Evolutionary conservation across 768 basidiomycete species (phyloP).

Genomic region (Amyloporia xantha): DNA sequence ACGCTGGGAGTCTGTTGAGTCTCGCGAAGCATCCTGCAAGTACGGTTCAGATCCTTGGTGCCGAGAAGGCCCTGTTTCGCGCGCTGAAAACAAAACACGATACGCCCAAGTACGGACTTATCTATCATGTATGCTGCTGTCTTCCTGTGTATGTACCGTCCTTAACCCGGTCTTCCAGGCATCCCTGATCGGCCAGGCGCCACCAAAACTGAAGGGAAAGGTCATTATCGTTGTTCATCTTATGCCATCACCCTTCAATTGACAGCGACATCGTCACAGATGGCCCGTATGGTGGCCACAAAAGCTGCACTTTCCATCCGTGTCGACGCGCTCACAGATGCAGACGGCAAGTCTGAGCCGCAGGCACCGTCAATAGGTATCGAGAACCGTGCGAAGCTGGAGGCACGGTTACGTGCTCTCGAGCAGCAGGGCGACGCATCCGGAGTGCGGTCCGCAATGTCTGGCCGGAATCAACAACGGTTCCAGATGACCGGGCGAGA

Average conservation of each 20-base stretch:
- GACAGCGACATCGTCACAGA: conserved; percentile 48
- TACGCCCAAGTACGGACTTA: conserved; percentile 98
- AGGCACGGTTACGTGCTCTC: conserved; percentile 84
- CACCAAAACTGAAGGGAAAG: conserved; percentile 97
- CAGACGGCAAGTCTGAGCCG: conserved; percentile 82
- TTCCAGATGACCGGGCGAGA: conserved; percentile 79
- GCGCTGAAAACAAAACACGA: conserved; percentile 83
- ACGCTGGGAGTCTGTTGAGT: conserved; percentile 65
- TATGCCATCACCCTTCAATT: conserved; percentile 1
- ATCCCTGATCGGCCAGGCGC: conserved; percentile 93
- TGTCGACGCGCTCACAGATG: conserved; percentile 92
- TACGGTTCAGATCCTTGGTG: conserved; percentile 71
- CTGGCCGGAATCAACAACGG: conserved; percentile 41
- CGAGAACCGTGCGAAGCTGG: conserved; percentile 91
- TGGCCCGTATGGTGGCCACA: conserved; percentile 99
- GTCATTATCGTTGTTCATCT: conserved; percentile 31
- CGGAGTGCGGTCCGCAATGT: conserved; percentile 48
- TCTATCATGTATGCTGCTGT: conserved; percentile 74
- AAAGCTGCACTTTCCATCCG: conserved; percentile 97
- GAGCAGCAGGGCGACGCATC: conserved; percentile 76
- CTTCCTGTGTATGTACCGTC: neutral
- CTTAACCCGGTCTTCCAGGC: conserved; percentile 42
- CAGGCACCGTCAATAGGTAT: conserved; percentile 83
- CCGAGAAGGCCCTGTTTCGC: conserved; percentile 72
- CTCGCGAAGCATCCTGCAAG: conserved; percentile 75